These are phyloP conservation scores for Citrus australasica DNA, from an alignment of 345 rosid species.

Conservation along the genomic window DNA sequence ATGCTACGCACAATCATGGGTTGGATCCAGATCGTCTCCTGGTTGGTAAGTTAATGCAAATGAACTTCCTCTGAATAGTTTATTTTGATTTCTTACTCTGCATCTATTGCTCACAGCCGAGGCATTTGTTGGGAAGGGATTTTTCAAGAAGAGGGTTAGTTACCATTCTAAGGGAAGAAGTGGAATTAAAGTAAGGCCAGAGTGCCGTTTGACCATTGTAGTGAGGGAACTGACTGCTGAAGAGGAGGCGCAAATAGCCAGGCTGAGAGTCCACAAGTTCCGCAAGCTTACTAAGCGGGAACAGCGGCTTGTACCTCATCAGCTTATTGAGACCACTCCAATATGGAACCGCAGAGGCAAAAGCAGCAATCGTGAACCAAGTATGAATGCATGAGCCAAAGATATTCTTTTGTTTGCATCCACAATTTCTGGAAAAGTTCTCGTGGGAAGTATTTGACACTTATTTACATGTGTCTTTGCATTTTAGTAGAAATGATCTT, in stretches of 20 bases:
- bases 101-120: slow-evolving; percentile 50
- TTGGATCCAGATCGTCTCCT: slow-evolving; percentile 79
- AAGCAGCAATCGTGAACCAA: neutral
- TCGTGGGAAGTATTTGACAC: neutral
- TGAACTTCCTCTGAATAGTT: slow-evolving; percentile 2
- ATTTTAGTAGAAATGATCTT: neutral
- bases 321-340: slow-evolving; percentile 80
- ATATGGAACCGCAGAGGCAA: slow-evolving; percentile 75
- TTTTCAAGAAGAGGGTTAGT: slow-evolving; percentile 55
- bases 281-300: slow-evolving; percentile 73
- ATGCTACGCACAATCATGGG: slow-evolving; percentile 92
- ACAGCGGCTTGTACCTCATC: slow-evolving; percentile 65
- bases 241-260: slow-evolving; percentile 89
- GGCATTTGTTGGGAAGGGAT: slow-evolving; percentile 91
- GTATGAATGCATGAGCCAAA: slow-evolving; percentile 13
- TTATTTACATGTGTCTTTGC: neutral
- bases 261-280: slow-evolving; percentile 71
- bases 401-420: neutral
- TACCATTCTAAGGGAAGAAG: slow-evolving; percentile 63
- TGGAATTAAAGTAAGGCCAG: slow-evolving; percentile 60
- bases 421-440: neutral
- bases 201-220: slow-evolving; percentile 73
- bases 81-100: neutral
- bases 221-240: slow-evolving; percentile 78
- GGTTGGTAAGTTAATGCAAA: slow-evolving; percentile 51